Evolutionary conservation across 2,329 filamentous ascomycete genomes (phyloP).

Genomic region (Cladosporium sp.): DNA sequence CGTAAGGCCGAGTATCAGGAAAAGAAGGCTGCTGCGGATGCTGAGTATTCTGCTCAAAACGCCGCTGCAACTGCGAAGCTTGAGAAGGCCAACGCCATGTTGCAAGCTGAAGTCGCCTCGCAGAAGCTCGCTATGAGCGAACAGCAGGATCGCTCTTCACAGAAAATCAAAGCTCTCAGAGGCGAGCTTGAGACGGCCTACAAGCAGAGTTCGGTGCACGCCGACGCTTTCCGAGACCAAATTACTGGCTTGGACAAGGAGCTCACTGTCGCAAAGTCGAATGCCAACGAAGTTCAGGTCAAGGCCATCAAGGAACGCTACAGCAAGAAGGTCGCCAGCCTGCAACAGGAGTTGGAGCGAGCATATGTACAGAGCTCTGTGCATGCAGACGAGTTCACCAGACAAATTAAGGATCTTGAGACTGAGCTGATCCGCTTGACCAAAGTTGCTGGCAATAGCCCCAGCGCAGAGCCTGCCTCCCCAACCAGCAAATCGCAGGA

Average conservation of each 20-base stretch:
- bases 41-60: constrained; percentile 8
- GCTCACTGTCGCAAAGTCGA: constrained; percentile 27
- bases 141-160: constrained; percentile 24
- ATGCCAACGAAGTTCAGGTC: constrained; percentile 22
- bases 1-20: constrained; percentile 22
- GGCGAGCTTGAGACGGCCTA: constrained; percentile 33
- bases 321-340: constrained; percentile 27
- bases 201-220: constrained; percentile 35
- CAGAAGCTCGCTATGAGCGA: constrained; percentile 33
- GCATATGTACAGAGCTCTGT: constrained; percentile 30
- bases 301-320: constrained; percentile 26
- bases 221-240: constrained; percentile 19
- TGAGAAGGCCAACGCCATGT: constrained; percentile 31
- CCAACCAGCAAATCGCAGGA: constrained; percentile 14
- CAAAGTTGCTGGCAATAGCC: neutral
- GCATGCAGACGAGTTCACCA: constrained; percentile 19
- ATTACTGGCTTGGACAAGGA: constrained; percentile 24
- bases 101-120: constrained; percentile 33
- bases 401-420: constrained; percentile 20
- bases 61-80: constrained; percentile 25
- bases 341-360: constrained; percentile 29
- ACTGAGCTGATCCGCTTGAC: constrained; percentile 9
- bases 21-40: constrained; percentile 23
- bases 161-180: constrained; percentile 31
- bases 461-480: neutral